Evolutionary conservation across 2,329 filamentous ascomycete genomes (phyloP).

Genomic region (Aspergillus melleus): DNA sequence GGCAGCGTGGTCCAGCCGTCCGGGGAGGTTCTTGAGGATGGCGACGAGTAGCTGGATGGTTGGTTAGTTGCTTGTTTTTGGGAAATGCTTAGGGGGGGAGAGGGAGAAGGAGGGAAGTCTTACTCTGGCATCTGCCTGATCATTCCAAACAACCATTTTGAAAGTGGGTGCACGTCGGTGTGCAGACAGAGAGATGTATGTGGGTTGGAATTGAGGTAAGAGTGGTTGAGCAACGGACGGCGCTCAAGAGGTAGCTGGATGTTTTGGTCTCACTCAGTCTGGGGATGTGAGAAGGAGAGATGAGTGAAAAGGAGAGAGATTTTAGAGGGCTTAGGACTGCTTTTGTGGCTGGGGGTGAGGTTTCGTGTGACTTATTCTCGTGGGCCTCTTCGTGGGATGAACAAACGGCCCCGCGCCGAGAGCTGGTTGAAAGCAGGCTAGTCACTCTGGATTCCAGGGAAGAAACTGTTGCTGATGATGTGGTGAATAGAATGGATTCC

Average conservation of each 20-base stretch:
- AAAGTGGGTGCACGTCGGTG: not conserved
- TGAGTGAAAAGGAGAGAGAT: no score
- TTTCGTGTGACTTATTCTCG: no score
- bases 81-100: not conserved
- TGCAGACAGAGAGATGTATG: not conserved
- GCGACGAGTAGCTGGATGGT: slow-evolving; percentile 23
- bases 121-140: slow-evolving; percentile 31
- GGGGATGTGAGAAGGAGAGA: not conserved
- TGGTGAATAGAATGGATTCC: not conserved
- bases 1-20: slow-evolving; percentile 19
- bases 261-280: not conserved
- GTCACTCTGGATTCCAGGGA: not conserved
- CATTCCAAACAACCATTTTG: slow-evolving; percentile 33
- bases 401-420: not conserved
- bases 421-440: not conserved
- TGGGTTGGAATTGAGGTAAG: not conserved
- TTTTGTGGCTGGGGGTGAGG: no score
- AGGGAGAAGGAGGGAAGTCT: not conserved
- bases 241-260: no score
- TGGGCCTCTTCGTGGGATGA: no score
- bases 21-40: slow-evolving; percentile 17
- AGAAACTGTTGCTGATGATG: not conserved
- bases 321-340: no score
- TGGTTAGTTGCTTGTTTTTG: not conserved
- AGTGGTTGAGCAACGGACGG: no score